Conservation (phyloP, 2,329 filamentous ascomycete genomes). For the Botrytis medusae region DNA sequence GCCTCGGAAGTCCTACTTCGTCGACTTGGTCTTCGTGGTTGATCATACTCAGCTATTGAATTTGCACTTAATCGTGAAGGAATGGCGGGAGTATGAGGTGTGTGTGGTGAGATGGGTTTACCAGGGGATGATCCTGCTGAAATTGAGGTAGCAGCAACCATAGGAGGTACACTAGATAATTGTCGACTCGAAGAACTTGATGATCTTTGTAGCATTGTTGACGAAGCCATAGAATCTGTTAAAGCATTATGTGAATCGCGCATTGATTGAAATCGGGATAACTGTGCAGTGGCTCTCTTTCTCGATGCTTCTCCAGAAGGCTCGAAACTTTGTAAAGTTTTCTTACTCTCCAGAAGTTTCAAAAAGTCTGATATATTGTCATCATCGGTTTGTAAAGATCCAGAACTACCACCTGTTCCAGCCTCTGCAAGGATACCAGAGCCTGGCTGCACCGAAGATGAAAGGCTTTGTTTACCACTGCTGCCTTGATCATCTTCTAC, state of each 20-base stretch:
- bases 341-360: conserved; percentile 82
- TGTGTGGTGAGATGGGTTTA: conserved; percentile 86
- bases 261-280: conserved; percentile 86
- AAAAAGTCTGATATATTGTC: conserved; percentile 93
- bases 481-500: conserved; percentile 72
- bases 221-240: conserved; percentile 91
- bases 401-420: conserved; percentile 63
- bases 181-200: conserved; percentile 70
- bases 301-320: conserved; percentile 66
- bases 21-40: conserved; percentile 34
- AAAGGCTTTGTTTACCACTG: conserved; percentile 78
- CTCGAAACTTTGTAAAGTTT: conserved; percentile 80
- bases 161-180: conserved; percentile 60
- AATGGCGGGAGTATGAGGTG: conserved; percentile 88
- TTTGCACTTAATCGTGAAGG: conserved; percentile 92
- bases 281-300: conserved; percentile 73
- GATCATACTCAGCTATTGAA: conserved; percentile 70
- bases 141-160: conserved; percentile 69
- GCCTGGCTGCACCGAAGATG: conserved; percentile 68
- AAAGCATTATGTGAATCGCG: conserved; percentile 83
- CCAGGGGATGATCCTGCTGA: conserved; percentile 87
- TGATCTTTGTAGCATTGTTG: conserved; percentile 78
- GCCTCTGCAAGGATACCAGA: conserved; percentile 76
- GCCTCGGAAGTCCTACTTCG: conserved; percentile 31
- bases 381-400: conserved; percentile 73